Conservation (phyloP, 805 yeast species). For the Isabelozyma heimii region DNA sequence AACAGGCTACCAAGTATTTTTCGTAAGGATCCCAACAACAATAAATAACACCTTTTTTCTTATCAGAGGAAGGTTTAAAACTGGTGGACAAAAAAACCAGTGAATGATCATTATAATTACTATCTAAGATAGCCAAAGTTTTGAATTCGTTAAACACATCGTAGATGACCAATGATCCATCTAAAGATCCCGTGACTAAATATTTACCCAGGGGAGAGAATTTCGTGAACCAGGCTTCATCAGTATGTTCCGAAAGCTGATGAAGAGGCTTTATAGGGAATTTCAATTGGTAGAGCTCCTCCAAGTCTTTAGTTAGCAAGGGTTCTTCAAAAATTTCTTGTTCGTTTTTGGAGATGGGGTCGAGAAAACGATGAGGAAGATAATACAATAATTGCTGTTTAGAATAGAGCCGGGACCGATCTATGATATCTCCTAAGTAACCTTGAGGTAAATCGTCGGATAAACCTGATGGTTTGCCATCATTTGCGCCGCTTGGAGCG, state of each 20-base stretch:
- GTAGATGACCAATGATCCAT: constrained; percentile 61
- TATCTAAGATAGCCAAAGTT: constrained; percentile 26
- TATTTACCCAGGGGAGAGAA: constrained; percentile 76
- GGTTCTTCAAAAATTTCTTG: constrained; percentile 6
- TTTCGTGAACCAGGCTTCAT: constrained; percentile 82
- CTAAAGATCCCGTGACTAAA: constrained; percentile 76
- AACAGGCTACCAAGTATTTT: constrained; percentile 61
- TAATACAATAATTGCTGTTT: constrained; percentile 23
- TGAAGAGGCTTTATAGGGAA: constrained; percentile 51
- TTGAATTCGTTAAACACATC: constrained; percentile 49
- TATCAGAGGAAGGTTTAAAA: constrained; percentile 20
- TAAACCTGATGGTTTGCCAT: too few relatives aligned
- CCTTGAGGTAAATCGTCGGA: constrained; percentile 14
- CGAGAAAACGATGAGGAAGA: constrained; percentile 22
- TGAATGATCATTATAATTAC: constrained; percentile 23
- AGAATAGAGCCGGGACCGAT: constrained; percentile 17
- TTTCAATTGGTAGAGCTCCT: constrained; percentile 11
- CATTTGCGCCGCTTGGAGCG: too few relatives aligned
- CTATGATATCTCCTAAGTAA: constrained; percentile 20
- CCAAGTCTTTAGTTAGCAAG: background rate
- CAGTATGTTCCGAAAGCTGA: constrained; percentile 50
- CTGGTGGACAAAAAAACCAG: constrained; percentile 23
- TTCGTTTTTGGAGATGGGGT: constrained; percentile 10
- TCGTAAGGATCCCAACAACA: constrained; percentile 79
- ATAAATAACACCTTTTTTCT: constrained; percentile 50